phyloP scores from a whole-genome alignment of 176 grass and related monocot species.

The Oryza officinalis region DNA sequence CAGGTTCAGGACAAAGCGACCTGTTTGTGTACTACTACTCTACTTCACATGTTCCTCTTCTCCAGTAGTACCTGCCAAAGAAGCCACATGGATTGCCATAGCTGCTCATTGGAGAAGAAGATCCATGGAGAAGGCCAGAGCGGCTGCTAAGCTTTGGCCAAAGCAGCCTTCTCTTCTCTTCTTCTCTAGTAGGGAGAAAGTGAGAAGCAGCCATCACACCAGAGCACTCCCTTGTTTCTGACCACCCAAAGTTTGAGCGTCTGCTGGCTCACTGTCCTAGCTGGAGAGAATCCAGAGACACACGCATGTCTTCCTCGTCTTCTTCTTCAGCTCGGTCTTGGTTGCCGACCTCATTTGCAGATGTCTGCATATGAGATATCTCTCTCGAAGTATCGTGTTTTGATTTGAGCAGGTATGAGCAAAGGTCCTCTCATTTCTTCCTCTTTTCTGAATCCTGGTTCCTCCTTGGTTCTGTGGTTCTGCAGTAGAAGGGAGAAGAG shows the following conservation, averaged over 20 bases:
- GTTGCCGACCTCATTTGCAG: background rate
- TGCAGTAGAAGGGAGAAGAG: background rate
- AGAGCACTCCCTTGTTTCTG: background rate
- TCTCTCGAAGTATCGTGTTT: background rate
- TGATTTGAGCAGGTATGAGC: slow-evolving; percentile 30
- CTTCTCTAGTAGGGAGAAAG: background rate
- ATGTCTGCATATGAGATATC: background rate
- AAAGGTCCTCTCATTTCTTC: background rate
- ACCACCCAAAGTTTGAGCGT: background rate
- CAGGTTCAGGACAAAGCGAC: background rate
- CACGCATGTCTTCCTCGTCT: background rate
- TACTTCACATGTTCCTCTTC: no score
- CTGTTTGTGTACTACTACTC: background rate
- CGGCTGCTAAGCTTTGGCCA: slow-evolving; percentile 15
- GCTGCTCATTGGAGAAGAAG: background rate
- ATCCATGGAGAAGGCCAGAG: background rate
- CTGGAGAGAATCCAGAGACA: slow-evolving; percentile 12
- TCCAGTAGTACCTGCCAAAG: background rate
- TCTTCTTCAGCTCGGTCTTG: slow-evolving; percentile 8
- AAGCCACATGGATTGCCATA: background rate
- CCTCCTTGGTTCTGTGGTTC: background rate
- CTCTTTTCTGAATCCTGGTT: background rate
- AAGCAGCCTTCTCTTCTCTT: background rate
- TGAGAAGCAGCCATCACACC: background rate
- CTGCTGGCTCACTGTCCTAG: background rate